Conservation (phyloP, 768 basidiomycete genomes). For the Pleurotus djamor region DNA sequence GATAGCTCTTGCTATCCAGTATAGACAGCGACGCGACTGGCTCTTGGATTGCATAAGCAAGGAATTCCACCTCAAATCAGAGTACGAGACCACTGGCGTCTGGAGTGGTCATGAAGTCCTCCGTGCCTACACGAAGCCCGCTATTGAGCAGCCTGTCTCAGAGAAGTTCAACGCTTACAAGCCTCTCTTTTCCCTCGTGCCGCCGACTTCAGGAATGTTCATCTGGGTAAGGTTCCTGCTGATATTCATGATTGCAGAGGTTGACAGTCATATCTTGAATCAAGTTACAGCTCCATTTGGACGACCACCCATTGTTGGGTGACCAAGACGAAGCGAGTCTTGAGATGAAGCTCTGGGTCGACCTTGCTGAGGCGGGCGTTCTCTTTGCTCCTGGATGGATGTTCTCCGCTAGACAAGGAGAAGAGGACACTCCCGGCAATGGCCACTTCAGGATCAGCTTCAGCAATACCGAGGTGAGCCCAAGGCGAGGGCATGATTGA, state of each 20-base stretch:
- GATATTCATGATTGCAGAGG: neutral
- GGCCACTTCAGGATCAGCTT: constrained; percentile 62
- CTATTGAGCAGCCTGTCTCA: constrained; percentile 13
- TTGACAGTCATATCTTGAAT: neutral
- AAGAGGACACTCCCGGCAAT: constrained; percentile 17
- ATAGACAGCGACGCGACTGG: constrained; percentile 56
- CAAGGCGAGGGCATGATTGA: constrained; percentile 9
- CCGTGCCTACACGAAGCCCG: constrained; percentile 38
- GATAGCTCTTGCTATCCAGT: constrained; percentile 52
- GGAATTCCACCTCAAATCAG: constrained; percentile 54
- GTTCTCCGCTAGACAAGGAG: constrained; percentile 35
- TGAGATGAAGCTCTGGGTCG: constrained; percentile 60
- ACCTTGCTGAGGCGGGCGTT: constrained; percentile 60
- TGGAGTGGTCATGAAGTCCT: constrained; percentile 41
- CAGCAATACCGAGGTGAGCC: constrained; percentile 46
- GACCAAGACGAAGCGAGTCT: constrained; percentile 34
- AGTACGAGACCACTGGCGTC: constrained; percentile 21
- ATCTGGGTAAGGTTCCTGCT: constrained; percentile 47
- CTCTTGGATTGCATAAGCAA: constrained; percentile 64
- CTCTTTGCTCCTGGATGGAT: constrained; percentile 59
- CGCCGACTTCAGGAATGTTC: constrained; percentile 84
- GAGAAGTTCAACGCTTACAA: constrained; percentile 34
- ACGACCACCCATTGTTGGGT: constrained; percentile 46
- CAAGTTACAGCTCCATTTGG: constrained; percentile 64
- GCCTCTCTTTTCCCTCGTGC: constrained; percentile 64